These are phyloP conservation scores for Rostrohypoxylon terebratum DNA, from an alignment of 495 filamentous ascomycete species.

Conservation along the genomic window DNA sequence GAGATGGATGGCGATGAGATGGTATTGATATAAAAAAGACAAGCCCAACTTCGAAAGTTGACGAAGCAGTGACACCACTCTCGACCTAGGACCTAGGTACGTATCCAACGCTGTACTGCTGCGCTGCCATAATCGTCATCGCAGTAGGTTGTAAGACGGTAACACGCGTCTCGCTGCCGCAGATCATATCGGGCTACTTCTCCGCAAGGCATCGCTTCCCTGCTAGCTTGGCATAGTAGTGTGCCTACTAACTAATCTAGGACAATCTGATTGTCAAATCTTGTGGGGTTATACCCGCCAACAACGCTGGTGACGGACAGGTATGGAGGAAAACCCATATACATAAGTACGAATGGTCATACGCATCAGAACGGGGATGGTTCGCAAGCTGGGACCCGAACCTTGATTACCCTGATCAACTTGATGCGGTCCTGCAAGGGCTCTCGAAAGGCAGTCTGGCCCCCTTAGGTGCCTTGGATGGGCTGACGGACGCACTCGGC, in stretches of 20 bases:
- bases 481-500: constrained; percentile 36
- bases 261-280: constrained; percentile 36
- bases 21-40: neutral
- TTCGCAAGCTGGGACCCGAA: constrained; percentile 22
- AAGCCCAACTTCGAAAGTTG: neutral
- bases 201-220: constrained; percentile 41
- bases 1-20: constrained; percentile 12
- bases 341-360: constrained; percentile 3
- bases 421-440: constrained; percentile 31
- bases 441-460: constrained; percentile 11
- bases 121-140: constrained; percentile 8
- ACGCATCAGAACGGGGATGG: constrained; percentile 26
- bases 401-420: constrained; percentile 28
- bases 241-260: constrained; percentile 10
- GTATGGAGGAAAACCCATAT: constrained; percentile 19
- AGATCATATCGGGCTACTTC: constrained; percentile 38
- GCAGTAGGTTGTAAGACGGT: constrained; percentile 26
- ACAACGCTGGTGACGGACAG: constrained; percentile 34
- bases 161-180: constrained; percentile 35
- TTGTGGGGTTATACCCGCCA: constrained; percentile 45
- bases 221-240: constrained; percentile 27
- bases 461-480: neutral
- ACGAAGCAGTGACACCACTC: constrained; percentile 16
- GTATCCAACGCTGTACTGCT: constrained; percentile 16
- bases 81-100: too few species aligned